phyloP scores from a whole-genome alignment of 2,329 filamentous ascomycete species.

The Pezicula carpinea region DNA sequence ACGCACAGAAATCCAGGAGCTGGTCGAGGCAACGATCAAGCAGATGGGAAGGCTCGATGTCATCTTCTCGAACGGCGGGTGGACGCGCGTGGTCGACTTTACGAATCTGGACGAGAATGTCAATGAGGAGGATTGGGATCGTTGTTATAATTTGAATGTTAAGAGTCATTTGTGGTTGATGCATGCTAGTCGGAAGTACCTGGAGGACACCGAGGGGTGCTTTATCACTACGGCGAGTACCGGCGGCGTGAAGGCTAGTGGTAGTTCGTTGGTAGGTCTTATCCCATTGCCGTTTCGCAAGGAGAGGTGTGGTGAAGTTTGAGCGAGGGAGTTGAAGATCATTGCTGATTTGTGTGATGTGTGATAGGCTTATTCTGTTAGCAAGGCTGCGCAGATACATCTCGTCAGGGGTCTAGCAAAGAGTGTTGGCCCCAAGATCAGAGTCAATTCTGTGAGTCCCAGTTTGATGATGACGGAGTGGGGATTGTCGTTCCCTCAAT shows the following conservation, averaged over 20 bases:
- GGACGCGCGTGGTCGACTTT: slow-evolving; percentile 43
- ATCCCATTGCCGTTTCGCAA: not conserved
- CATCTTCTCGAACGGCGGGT: slow-evolving; percentile 69
- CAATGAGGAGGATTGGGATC: slow-evolving; percentile 56
- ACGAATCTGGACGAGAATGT: slow-evolving; percentile 46
- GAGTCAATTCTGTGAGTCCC: slow-evolving; percentile 56
- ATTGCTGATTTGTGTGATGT: not conserved
- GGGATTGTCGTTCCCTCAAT: slow-evolving; percentile 35
- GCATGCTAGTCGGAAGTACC: slow-evolving; percentile 46
- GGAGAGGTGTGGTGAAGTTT: too few relatives aligned
- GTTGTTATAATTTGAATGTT: slow-evolving; percentile 56
- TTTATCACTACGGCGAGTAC: slow-evolving; percentile 63
- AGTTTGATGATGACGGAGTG: slow-evolving; percentile 56
- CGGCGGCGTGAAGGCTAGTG: slow-evolving; percentile 59
- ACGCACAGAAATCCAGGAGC: slow-evolving; percentile 51
- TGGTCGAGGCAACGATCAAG: slow-evolving; percentile 55
- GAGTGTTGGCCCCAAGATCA: slow-evolving; percentile 48
- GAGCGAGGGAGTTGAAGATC: not conserved
- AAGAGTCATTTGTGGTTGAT: slow-evolving; percentile 58
- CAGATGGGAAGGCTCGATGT: slow-evolving; percentile 69
- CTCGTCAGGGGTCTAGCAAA: slow-evolving; percentile 49
- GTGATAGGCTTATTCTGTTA: slow-evolving; percentile 71
- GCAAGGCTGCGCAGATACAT: slow-evolving; percentile 68
- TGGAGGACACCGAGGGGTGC: slow-evolving; percentile 52
- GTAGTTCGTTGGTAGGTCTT: slow-evolving; percentile 48